These are phyloP conservation scores for Dittrichia graveolens DNA, from an alignment of 129 eudicot species.

Conservation along the genomic window DNA sequence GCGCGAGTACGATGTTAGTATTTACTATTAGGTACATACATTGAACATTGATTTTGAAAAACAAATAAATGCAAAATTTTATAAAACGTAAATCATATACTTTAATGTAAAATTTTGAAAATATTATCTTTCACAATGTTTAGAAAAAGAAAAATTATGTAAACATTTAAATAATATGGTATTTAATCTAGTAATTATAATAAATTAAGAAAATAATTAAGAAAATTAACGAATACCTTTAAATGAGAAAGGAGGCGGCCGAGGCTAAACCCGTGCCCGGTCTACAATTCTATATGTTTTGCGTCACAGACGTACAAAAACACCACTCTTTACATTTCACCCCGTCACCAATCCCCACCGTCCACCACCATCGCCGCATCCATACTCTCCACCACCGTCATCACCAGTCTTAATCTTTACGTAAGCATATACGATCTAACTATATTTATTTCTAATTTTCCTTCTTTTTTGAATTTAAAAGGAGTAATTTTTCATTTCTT, in stretches of 20 bases:
- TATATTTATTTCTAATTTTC: neutral
- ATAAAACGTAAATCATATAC: too few relatives aligned
- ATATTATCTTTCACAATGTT: too few relatives aligned
- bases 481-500: neutral
- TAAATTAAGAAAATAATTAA: neutral
- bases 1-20: too few relatives aligned
- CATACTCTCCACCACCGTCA: neutral
- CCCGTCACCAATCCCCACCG: neutral
- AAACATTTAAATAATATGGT: too few relatives aligned
- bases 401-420: neutral
- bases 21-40: too few relatives aligned
- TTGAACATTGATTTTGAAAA: too few relatives aligned
- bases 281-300: slow-evolving; percentile 12
- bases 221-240: neutral
- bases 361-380: slow-evolving; percentile 3
- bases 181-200: too few relatives aligned
- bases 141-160: too few relatives aligned
- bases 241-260: slow-evolving; percentile 18
- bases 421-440: neutral
- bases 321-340: neutral
- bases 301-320: slow-evolving; percentile 16
- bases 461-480: neutral
- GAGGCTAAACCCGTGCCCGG: slow-evolving; percentile 23
- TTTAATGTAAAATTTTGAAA: too few relatives aligned
- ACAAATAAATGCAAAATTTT: too few relatives aligned